Conservation (phyloP, 352 stramenopile genomes). For the Globisporangium alternatum region DNA sequence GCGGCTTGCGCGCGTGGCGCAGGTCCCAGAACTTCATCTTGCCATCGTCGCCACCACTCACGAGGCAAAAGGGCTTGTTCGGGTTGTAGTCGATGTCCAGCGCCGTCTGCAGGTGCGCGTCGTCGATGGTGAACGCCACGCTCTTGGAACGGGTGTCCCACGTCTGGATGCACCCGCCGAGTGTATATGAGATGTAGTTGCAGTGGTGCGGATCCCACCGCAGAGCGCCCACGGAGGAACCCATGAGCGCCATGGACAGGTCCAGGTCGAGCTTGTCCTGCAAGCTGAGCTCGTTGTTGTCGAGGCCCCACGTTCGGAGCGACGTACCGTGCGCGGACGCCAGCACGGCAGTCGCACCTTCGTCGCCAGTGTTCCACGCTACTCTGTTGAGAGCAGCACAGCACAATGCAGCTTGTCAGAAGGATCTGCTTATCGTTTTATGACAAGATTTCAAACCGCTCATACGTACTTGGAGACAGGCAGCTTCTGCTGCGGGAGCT, state of each 20-base stretch:
- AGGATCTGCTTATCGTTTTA: background rate
- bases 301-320: conserved; percentile 53
- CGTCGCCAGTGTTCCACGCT: conserved; percentile 38
- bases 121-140: conserved; percentile 40
- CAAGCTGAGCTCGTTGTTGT: conserved; percentile 27
- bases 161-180: conserved; percentile 57
- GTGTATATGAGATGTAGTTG: conserved; percentile 58
- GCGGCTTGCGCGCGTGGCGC: conserved; percentile 63
- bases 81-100: conserved; percentile 97
- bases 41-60: conserved; percentile 92
- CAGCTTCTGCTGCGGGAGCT: conserved; percentile 42
- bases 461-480: conserved; percentile 39
- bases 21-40: conserved; percentile 98
- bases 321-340: conserved; percentile 43
- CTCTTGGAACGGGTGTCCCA: conserved; percentile 69
- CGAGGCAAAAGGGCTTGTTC: conserved; percentile 94
- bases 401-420: background rate
- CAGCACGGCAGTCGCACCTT: conserved; percentile 20
- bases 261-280: conserved; percentile 51
- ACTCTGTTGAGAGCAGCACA: conserved; percentile 20
- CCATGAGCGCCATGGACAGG: conserved; percentile 31
- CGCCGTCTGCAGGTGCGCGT: conserved; percentile 58
- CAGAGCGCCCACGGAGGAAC: conserved; percentile 33
- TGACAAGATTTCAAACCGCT: background rate
- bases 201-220: conserved; percentile 85